Conservation (phyloP, 1,139 yeast genomes). For the Geotrichum reessii region DNA sequence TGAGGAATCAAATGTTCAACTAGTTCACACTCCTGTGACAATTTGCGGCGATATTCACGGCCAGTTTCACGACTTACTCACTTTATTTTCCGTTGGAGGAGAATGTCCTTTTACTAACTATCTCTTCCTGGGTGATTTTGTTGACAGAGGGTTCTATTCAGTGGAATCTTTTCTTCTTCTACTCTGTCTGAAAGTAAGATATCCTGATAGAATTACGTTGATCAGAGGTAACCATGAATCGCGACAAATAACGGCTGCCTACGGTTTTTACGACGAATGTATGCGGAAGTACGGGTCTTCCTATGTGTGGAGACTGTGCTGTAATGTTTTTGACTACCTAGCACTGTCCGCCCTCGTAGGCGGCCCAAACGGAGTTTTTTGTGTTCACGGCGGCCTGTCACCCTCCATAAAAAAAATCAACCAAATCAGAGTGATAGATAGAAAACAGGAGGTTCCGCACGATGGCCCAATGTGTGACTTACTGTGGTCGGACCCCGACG, state of each 20-base stretch:
- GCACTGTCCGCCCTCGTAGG: slow-evolving; percentile 89
- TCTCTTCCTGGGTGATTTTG: slow-evolving; percentile 72
- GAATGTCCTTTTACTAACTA: slow-evolving; percentile 75
- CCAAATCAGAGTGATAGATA: slow-evolving; percentile 75
- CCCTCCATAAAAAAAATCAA: slow-evolving; percentile 83
- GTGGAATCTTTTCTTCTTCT: slow-evolving; percentile 74
- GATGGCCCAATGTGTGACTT: slow-evolving; percentile 99
- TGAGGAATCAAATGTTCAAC: slow-evolving; percentile 87
- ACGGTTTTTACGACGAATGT: slow-evolving; percentile 96
- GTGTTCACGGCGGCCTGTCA: slow-evolving; percentile 94
- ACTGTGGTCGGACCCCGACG: slow-evolving; percentile 97
- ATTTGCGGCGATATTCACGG: slow-evolving; percentile 98
- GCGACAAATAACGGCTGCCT: slow-evolving; percentile 94
- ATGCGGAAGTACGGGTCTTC: slow-evolving; percentile 91
- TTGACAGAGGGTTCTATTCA: slow-evolving; percentile 95
- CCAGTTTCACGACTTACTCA: slow-evolving; percentile 85
- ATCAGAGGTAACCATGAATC: slow-evolving; percentile 96
- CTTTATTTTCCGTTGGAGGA: slow-evolving; percentile 79
- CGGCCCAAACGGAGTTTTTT: slow-evolving; percentile 70
- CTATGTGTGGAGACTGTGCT: slow-evolving; percentile 78
- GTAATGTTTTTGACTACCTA: slow-evolving; percentile 81
- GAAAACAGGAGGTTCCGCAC: slow-evolving; percentile 95
- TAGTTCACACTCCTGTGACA: slow-evolving; percentile 93
- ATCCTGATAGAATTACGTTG: slow-evolving; percentile 90
- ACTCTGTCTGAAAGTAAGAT: slow-evolving; percentile 78